Evolutionary conservation across 352 stramenopile genomes (phyloP).

Genomic region (Plasmopara halstedii): DNA sequence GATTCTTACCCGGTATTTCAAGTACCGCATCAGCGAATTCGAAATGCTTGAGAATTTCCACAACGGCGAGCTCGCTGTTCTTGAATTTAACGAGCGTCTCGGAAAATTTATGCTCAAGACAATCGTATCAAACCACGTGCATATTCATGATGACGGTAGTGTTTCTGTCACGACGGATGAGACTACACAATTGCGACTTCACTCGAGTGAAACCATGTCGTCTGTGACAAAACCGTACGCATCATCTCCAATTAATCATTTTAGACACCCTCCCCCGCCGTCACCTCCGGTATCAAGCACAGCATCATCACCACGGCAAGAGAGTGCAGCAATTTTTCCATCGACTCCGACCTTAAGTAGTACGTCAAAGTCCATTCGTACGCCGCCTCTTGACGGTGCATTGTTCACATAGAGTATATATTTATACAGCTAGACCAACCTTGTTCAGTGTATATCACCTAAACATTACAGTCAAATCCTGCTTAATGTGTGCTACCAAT

Average conservation of each 20-base stretch:
- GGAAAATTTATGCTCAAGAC: conserved; percentile 56
- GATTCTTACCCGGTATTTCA: conserved; percentile 86
- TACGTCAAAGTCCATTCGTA: conserved; percentile 14
- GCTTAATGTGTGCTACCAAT: no score
- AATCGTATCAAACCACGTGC: conserved; percentile 57
- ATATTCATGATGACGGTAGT: conserved; percentile 32
- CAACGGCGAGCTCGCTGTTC: conserved; percentile 78
- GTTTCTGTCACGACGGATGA: conserved; percentile 41
- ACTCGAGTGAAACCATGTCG: conserved; percentile 35
- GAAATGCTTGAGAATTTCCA: conserved; percentile 80
- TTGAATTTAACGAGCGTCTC: conserved; percentile 61
- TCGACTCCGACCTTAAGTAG: conserved; percentile 11
- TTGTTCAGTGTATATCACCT: no score
- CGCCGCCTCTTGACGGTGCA: conserved; percentile 3
- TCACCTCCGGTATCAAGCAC: conserved; percentile 27
- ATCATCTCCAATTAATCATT: conserved; percentile 61
- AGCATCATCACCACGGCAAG: conserved; percentile 23
- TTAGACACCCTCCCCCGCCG: conserved; percentile 40
- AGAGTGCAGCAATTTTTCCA: conserved; percentile 14
- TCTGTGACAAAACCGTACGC: conserved; percentile 42
- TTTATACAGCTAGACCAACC: no score
- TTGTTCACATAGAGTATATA: not conserved
- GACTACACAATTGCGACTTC: conserved; percentile 39
- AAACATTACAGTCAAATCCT: no score
- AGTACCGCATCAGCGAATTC: conserved; percentile 81